phyloP scores from a whole-genome alignment of 331 rosid genomes.

The Rhamnella rubrinervis region DNA sequence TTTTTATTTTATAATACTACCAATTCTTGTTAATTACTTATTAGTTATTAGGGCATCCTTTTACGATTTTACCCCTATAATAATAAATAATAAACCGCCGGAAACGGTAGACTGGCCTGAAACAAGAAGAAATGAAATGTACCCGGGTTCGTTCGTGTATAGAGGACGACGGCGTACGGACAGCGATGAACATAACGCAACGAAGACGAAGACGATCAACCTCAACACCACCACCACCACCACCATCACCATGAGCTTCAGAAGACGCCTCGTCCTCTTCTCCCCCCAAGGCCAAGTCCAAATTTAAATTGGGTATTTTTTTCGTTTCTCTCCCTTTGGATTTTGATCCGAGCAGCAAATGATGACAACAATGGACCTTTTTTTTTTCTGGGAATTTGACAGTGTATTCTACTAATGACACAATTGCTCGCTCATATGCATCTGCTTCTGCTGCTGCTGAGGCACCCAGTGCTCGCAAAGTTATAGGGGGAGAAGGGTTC shows the following conservation, averaged over 20 bases:
- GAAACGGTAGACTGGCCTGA: no score
- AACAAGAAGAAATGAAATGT: no score
- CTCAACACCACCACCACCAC: background rate
- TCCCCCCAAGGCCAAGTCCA: background rate
- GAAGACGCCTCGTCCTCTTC: background rate
- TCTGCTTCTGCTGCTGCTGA: background rate
- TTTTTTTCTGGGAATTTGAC: background rate
- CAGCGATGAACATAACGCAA: background rate
- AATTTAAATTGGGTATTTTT: background rate
- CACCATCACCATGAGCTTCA: background rate
- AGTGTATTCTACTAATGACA: background rate
- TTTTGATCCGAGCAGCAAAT: background rate
- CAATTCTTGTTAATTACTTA: no score
- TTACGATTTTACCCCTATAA: no score
- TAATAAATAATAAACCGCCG: no score
- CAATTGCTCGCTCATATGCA: background rate
- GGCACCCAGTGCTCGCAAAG: conserved; percentile 2
- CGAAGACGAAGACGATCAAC: background rate
- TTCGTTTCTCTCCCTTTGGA: background rate
- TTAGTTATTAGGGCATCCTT: no score
- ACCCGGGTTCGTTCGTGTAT: no score
- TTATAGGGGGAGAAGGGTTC: conserved; percentile 27
- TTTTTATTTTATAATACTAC: no score
- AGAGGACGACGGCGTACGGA: no score
- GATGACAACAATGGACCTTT: background rate